Evolutionary conservation across 2,329 filamentous ascomycete genomes (phyloP).

Genomic region (Didymella glomerata): DNA sequence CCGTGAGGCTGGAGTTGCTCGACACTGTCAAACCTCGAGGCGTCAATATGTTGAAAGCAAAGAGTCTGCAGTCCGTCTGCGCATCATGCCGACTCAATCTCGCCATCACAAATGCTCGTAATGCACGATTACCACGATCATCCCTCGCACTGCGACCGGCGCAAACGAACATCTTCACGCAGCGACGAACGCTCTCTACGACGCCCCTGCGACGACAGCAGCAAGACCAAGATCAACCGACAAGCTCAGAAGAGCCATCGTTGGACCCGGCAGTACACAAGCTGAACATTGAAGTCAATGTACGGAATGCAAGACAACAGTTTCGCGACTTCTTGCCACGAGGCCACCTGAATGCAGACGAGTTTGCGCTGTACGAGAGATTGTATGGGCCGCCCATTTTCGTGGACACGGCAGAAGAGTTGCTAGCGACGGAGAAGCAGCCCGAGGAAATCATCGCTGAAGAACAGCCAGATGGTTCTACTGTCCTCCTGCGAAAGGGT

Average conservation of each 20-base stretch:
- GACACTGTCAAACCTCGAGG: slow-evolving; percentile 14
- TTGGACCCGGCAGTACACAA: slow-evolving; percentile 30
- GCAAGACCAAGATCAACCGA: background rate
- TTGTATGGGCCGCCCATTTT: slow-evolving; percentile 78
- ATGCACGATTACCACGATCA: slow-evolving; percentile 32
- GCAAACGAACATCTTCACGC: slow-evolving; percentile 21
- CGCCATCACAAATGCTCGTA: slow-evolving; percentile 39
- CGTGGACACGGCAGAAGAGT: slow-evolving; percentile 66
- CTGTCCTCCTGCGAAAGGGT: slow-evolving; percentile 62
- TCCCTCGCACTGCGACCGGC: slow-evolving; percentile 25
- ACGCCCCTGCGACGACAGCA: slow-evolving; percentile 26
- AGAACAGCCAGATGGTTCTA: slow-evolving; percentile 41
- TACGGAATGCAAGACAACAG: slow-evolving; percentile 74
- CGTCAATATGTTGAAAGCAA: slow-evolving; percentile 44
- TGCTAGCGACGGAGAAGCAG: slow-evolving; percentile 55
- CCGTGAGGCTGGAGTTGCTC: slow-evolving; percentile 12
- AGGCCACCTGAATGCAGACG: slow-evolving; percentile 72
- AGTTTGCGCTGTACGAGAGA: slow-evolving; percentile 78
- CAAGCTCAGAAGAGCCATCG: background rate
- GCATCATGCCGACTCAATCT: slow-evolving; percentile 46
- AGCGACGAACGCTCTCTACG: slow-evolving; percentile 37
- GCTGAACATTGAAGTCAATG: slow-evolving; percentile 66
- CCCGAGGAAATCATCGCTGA: slow-evolving; percentile 55
- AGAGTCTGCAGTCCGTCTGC: slow-evolving; percentile 41
- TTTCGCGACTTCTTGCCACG: slow-evolving; percentile 81